phyloP scores from a whole-genome alignment of 2,329 filamentous ascomycete genomes.

The Sarocladium oryzae region DNA sequence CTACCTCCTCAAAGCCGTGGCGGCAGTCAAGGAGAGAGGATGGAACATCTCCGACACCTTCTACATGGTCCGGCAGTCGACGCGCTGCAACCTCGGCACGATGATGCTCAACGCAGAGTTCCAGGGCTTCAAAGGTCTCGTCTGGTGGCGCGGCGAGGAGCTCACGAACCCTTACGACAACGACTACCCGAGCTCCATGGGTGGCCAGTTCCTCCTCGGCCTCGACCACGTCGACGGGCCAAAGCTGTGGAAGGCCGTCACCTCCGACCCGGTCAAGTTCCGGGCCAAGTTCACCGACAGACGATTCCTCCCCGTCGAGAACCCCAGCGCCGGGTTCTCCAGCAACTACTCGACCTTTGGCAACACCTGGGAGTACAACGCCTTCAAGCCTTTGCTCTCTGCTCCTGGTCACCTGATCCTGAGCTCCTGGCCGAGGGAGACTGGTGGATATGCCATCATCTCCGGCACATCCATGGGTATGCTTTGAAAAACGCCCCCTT shows the following conservation, averaged over 20 bases:
- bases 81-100: neutral
- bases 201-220: neutral
- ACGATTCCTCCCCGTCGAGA: conserved; percentile 11
- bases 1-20: neutral
- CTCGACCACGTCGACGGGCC: conserved; percentile 9
- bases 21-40: neutral
- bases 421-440: conserved; percentile 25
- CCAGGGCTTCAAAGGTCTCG: conserved; percentile 4
- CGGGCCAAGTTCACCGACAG: conserved; percentile 17
- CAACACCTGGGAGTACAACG: conserved; percentile 14
- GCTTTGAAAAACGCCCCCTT: neutral
- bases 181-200: neutral
- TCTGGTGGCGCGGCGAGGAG: conserved; percentile 8
- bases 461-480: conserved; percentile 28
- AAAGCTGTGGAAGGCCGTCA: conserved; percentile 10
- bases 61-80: conserved; percentile 6
- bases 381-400: conserved; percentile 24
- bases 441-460: conserved; percentile 24
- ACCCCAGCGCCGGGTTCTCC: conserved; percentile 7
- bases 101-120: neutral
- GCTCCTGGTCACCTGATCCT: conserved; percentile 29
- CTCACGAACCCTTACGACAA: conserved; percentile 9
- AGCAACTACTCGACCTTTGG: conserved; percentile 12
- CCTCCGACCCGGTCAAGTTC: conserved; percentile 17
- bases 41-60: conserved; percentile 10